Base-by-base conservation (phyloP, 768 basidiomycete species). In the Trametes sanguinea region DNA sequence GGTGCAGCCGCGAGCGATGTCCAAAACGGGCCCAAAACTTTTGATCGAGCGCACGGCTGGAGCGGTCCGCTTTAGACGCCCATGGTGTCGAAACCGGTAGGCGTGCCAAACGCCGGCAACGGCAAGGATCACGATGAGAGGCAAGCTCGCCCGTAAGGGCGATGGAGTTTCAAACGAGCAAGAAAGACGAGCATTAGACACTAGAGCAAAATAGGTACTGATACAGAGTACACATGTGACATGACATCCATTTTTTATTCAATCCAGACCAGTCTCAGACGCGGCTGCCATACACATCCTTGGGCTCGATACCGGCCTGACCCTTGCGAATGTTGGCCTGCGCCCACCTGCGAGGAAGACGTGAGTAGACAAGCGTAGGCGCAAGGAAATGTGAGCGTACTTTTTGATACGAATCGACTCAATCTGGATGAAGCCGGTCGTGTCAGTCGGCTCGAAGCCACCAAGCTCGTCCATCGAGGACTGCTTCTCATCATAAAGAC, bases 381-480 rank as follows among this genome's bases (percentile, higher is more conserved):
- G 11, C 13, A 22, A 9, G 43, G 6, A 13, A 65, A 51, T 6
- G 39, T 45, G 43, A 63, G 69, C 88, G 64, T 73, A 96, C 88
- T 97, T 95, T 82, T 97, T 98, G 76, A 99, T 94, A 50, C 97
- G 87, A 76, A 99, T 98, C 35, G 93, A 93, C 75, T 97, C 93
- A 66, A 99, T 98, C 71, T 90, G 88, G 76, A 98, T 98, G 83
- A 98, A 98, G 4, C 95, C 95, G 52, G 90, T 85, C 39, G 95
- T 95, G 71, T 96, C 94, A 35, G 90, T 92, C 22, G 95, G 95
- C 78, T 96, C 94, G 76, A 99, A 98, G 45, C 95, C 96, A 63
- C 97, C 96, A 60, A 98, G 87, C 78, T 96, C 95, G 75, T 99
- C 97, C 97, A 99, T 98, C 57, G 95, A 97, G 9, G 93, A 94